Evolutionary conservation across 2,329 filamentous ascomycete species (phyloP), one percentile per base, ranked within the genome.

Genomic region (Cladosporium sp.): DNA sequence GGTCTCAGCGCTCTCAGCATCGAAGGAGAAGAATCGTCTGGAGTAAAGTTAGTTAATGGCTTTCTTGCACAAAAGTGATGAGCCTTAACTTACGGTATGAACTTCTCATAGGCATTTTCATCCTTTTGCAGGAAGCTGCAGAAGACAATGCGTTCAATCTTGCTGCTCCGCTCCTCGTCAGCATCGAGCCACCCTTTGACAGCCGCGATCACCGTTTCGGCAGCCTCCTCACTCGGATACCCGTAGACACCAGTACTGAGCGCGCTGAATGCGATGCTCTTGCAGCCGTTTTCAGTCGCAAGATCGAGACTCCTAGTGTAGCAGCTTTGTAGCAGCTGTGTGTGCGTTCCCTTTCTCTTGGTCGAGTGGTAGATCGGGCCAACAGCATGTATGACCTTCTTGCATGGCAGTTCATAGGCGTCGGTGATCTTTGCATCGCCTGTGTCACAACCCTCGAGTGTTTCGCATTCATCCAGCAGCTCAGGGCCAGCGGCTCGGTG

Each of bases 211-310:
- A 92, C 95, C 11, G 89, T 84, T n/a, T 82, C 77, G 0, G 92
- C 92, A 0, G 94, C 95, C 49, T 88, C 84, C 0, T 75, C 69
- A 71, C 87, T 91, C 0, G 94, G 94, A 75, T 96, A 98, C 0
- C 92, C 92, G 75, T 97, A 98, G 1, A 97, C 78, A 0, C 94
- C 95, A 0, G 94, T 97, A 74, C 93, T 96, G 67, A 98, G 84
- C 23, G 88, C 89, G 49, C 89, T 88, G 72, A 99, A 97, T 0
- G 92, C 95, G 64, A 98, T 84, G 55, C 86, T 91, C 74, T 83
- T 86, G 72, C 91, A 85, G 1, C 82, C 83, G 63, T 89, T 83
- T 61, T 87, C 78, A 0, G 87, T 88, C 0, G 93, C 93, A n/a
- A 96, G 76, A 72, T 90, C 80, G 66, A 98, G 78, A 71, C 88